Base-by-base conservation (phyloP, 2,329 filamentous ascomycete species). In the Diplodia sapinea region DNA sequence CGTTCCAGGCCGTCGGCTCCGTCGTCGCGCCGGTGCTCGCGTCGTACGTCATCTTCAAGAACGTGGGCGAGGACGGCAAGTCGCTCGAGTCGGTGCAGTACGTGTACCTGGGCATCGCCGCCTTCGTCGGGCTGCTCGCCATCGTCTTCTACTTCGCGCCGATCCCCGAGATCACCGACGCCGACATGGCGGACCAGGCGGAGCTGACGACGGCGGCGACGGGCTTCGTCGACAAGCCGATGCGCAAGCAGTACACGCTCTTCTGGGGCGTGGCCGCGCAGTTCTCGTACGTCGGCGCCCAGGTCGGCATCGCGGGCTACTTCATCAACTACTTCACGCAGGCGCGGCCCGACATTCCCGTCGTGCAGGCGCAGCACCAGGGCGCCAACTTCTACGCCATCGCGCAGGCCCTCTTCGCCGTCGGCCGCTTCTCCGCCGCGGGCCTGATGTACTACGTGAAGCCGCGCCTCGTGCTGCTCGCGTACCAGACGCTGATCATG, bases 61-160 rank as follows among this genome's bases (percentile, higher is more conserved):
- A 84, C 13, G 84, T 91, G 9, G 85, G 87, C 57, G 82, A 86
- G 65, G 81, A 85, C 11, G 77, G 79, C 2, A 77, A 82, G 36
- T 86, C 85, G 1, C 83, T 95, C 3, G 82, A 83, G 70, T 88
- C 89, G 67, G 91, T 93, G 1, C 90, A 93, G 77, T 93, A 88
- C 87, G 89, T 91, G 0, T 95, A 95, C 72, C 85, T 95, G n/a
- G 90, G 89, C 66, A 90, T 94, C 69, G 92, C 89, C 3, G 81
- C 85, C 73, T 93, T 93, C 70, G 91, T 93, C 38, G 87, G 88
- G 70, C 73, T 87, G 3, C 83, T 93, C 2, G 91, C 88, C 0
- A 76, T 82, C 5, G 80, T 89, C n/a, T 91, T 92, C 76, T 89
- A 87, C 78, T 75, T 91, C 50, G 86, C 87, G 9, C 83, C 83